phyloP scores from a whole-genome alignment of 2,329 filamentous ascomycete genomes.

The Colletotrichum cereale region DNA sequence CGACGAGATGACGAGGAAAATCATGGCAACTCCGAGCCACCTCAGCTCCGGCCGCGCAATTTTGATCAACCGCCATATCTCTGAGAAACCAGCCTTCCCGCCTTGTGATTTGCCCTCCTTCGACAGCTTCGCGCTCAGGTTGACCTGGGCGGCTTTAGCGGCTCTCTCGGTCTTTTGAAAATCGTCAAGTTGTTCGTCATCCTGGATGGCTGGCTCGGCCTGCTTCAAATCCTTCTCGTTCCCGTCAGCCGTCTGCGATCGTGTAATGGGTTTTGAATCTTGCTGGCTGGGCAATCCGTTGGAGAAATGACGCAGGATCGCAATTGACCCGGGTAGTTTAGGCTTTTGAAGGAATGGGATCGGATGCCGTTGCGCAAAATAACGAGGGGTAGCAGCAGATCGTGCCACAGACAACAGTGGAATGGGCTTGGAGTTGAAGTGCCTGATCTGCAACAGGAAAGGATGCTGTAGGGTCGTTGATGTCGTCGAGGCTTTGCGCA shows the following conservation, averaged over 20 bases:
- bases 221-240: constrained; percentile 44
- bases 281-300: constrained; percentile 43
- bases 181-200: constrained; percentile 53
- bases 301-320: constrained; percentile 49
- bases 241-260: not conserved
- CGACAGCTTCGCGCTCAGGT: constrained; percentile 87
- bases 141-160: constrained; percentile 86
- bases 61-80: constrained; percentile 89
- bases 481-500: constrained; percentile 29
- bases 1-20: constrained; percentile 89
- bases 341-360: not conserved
- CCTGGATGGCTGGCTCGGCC: constrained; percentile 49
- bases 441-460: constrained; percentile 24
- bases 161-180: constrained; percentile 84
- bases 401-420: not conserved
- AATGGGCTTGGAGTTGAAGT: constrained; percentile 12
- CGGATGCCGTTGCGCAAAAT: constrained; percentile 1
- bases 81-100: constrained; percentile 72
- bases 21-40: constrained; percentile 82
- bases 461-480: constrained; percentile 26
- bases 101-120: constrained; percentile 77
- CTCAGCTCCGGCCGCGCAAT: constrained; percentile 88
- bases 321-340: constrained; percentile 7
- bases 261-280: constrained; percentile 33
- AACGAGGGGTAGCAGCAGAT: not conserved